phyloP scores from a whole-genome alignment of 805 yeast species.

The Candida broadrunensis region DNA sequence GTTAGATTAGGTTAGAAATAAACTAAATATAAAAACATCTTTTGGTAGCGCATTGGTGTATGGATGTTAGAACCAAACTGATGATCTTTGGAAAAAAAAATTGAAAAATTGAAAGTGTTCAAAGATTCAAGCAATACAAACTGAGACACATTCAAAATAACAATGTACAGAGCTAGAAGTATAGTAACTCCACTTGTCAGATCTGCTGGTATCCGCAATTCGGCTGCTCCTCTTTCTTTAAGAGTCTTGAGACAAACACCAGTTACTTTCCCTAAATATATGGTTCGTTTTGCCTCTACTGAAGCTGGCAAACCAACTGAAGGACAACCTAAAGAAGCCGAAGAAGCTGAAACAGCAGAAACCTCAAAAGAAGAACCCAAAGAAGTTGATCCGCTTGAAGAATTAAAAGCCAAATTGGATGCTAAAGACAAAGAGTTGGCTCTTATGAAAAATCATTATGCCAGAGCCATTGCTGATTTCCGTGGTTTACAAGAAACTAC shows the following conservation, averaged over 20 bases:
- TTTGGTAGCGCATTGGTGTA: too few species aligned
- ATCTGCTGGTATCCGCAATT: conserved; percentile 9
- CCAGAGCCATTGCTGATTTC: conserved; percentile 88
- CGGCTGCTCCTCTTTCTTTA: conserved; percentile 9
- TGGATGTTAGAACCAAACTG: too few species aligned
- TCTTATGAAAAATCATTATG: conserved; percentile 76
- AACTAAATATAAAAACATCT: too few species aligned
- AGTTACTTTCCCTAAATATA: conserved; percentile 1
- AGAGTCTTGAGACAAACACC: conserved; percentile 11
- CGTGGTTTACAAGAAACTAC: conserved; percentile 89
- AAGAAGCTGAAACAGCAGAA: conserved; percentile 6
- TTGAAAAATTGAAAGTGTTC: too few species aligned
- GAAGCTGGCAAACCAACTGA: conserved; percentile 10
- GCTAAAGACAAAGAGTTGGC: conserved; percentile 72
- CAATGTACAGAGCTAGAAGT: conserved; percentile 29
- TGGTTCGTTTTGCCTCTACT: conserved; percentile 16
- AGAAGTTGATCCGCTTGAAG: conserved; percentile 20
- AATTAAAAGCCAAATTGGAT: conserved; percentile 51
- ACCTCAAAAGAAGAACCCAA: conserved; percentile 7
- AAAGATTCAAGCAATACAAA: too few species aligned
- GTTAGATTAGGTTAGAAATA: conserved; percentile 5
- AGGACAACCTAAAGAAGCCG: conserved; percentile 9
- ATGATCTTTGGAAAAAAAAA: too few species aligned
- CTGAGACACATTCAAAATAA: neutral
- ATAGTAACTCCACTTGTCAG: conserved; percentile 17